Evolutionary conservation across 2,329 filamentous ascomycete genomes (phyloP).

Genomic region (Dichotomopilus funicola): DNA sequence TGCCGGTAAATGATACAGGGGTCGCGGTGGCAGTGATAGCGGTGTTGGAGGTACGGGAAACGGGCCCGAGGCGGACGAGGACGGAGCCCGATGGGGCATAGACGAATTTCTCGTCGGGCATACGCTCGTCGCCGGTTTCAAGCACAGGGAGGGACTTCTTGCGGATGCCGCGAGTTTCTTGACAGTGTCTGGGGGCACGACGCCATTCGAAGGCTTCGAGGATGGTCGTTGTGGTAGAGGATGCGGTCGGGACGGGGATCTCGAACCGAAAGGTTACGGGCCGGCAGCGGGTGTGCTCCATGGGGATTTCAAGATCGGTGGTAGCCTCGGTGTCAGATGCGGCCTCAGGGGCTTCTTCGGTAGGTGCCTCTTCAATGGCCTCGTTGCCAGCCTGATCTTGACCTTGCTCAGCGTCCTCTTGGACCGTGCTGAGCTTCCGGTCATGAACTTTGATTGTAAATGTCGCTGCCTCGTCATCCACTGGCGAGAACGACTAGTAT

Average conservation of each 20-base stretch:
- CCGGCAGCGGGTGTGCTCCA: constrained; percentile 5
- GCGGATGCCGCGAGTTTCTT: constrained; percentile 10
- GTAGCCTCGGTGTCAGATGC: not conserved
- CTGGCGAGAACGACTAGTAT: not conserved
- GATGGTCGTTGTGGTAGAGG: not conserved
- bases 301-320: not conserved
- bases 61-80: constrained; percentile 3
- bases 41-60: not conserved
- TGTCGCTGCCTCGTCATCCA: not conserved
- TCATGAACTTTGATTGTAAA: constrained; percentile 4
- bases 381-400: not conserved
- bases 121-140: constrained; percentile 7
- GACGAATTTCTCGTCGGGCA: not conserved
- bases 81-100: constrained; percentile 2
- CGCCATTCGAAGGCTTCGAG: constrained; percentile 10
- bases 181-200: not conserved
- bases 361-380: too few species aligned
- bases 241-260: not conserved
- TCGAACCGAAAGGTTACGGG: constrained; percentile 5
- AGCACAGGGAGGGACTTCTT: not conserved
- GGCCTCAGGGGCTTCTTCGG: not conserved
- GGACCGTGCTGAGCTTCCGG: not conserved
- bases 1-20: not conserved
- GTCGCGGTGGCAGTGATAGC: too few species aligned
- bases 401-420: not conserved